phyloP scores from a whole-genome alignment of 2,329 filamentous ascomycete species.

The Diaporthe vexans region DNA sequence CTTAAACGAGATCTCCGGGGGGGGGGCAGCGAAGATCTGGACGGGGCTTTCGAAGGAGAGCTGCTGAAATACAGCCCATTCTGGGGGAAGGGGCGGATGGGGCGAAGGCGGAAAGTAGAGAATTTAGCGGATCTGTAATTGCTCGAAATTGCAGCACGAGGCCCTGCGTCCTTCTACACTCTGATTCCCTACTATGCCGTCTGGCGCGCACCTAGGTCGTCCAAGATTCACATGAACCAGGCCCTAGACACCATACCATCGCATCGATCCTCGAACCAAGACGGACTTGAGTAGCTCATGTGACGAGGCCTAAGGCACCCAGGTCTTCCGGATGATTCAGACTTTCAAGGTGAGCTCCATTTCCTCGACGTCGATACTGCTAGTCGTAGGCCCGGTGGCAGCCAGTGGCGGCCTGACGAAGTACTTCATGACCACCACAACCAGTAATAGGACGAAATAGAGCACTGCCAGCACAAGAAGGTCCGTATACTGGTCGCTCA shows the following conservation, averaged over 20 bases:
- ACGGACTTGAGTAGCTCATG: not conserved
- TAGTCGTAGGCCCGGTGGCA: not conserved
- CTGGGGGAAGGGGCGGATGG: too few relatives aligned
- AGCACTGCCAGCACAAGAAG: constrained; percentile 44
- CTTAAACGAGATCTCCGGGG: too few relatives aligned
- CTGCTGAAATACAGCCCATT: too few relatives aligned
- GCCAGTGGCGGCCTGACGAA: not conserved
- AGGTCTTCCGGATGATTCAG: not conserved
- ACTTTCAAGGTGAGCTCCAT: not conserved
- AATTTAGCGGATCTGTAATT: too few relatives aligned
- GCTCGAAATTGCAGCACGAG: too few relatives aligned
- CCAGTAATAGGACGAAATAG: constrained; percentile 43
- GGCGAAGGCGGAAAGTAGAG: too few relatives aligned
- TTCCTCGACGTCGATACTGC: not conserved
- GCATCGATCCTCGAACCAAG: too few relatives aligned
- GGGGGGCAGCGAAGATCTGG: too few relatives aligned
- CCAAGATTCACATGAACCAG: not conserved
- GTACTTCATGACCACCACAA: constrained; percentile 26
- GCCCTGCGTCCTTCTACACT: too few relatives aligned
- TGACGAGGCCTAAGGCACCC: not conserved
- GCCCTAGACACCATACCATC: too few relatives aligned
- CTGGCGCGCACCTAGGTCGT: not conserved
- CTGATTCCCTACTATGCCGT: not conserved
- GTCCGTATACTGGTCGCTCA: constrained; percentile 46
- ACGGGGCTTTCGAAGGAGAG: too few relatives aligned